Percentiles rank a stretch among this genome's conserved stretches.
Evolutionary conservation across 2,329 filamentous ascomycete species (phyloP).

Genomic region (Ramularia endophylla): DNA sequence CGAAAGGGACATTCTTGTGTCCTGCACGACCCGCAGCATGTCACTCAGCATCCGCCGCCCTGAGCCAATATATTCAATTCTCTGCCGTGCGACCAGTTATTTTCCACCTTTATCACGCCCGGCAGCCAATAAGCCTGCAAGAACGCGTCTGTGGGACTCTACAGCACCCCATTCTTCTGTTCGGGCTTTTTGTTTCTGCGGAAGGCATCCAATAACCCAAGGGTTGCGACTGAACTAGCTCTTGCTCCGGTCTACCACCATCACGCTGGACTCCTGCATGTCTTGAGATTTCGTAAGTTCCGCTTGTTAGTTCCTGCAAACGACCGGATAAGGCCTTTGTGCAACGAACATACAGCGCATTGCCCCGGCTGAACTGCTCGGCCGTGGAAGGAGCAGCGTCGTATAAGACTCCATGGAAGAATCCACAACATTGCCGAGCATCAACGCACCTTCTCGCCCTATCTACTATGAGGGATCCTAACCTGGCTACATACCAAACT

Average conservation of each 20-base stretch:
- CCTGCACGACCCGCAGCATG: constrained; percentile 13
- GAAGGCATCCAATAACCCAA: constrained; percentile 7
- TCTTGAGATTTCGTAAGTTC: constrained; percentile 9
- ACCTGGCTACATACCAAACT: too few species aligned
- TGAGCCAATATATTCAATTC: constrained; percentile 24
- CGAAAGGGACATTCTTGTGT: constrained; percentile 18
- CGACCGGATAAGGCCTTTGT: constrained; percentile 13
- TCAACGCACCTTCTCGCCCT: too few species aligned
- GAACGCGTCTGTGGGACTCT: constrained; percentile 12
- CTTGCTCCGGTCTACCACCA: too few species aligned
- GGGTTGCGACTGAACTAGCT: constrained; percentile 7
- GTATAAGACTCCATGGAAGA: too few species aligned
- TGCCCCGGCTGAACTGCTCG: constrained; percentile 11
- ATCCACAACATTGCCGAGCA: too few species aligned
- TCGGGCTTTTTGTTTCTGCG: constrained; percentile 10
- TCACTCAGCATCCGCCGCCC: constrained; percentile 12
- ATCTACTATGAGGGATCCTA: too few species aligned
- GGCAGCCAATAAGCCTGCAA: constrained; percentile 15
- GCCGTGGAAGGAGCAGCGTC: too few species aligned
- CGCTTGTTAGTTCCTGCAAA: constrained; percentile 13
- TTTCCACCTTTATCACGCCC: constrained; percentile 16
- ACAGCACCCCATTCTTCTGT: constrained; percentile 9
- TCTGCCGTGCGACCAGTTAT: constrained; percentile 29
- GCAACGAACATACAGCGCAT: constrained; percentile 14
- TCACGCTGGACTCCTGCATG: constrained; percentile 9